A percentile compares a stretch with the other conserved stretches of the same genome.
These are phyloP conservation scores for Isatis tinctoria DNA, from an alignment of 345 rosid genomes.

Conservation along the genomic window DNA sequence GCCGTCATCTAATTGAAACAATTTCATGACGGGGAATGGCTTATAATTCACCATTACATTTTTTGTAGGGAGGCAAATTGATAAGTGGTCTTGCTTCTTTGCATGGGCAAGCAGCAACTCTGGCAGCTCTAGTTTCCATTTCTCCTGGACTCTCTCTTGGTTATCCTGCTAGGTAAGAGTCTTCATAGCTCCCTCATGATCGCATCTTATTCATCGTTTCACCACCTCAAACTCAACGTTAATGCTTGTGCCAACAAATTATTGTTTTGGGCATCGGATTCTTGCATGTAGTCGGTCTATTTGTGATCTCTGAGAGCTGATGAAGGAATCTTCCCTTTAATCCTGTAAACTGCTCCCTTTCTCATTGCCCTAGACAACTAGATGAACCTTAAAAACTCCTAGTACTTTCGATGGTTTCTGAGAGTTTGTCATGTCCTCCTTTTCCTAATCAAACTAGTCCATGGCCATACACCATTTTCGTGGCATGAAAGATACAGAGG, in stretches of 20 bases:
- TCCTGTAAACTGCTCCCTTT: constrained; percentile 6
- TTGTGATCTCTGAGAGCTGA: not conserved
- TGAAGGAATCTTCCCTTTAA: not conserved
- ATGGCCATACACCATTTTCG: not conserved
- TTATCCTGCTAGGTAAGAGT: constrained; percentile 76
- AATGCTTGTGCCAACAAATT: not conserved
- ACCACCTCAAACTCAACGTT: not conserved
- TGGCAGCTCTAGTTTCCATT: constrained; percentile 82
- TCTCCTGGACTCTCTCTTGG: constrained; percentile 92
- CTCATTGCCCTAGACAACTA: constrained; percentile 4
- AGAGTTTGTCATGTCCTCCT: constrained; percentile 15
- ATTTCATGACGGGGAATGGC: not conserved
- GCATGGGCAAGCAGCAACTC: constrained; percentile 88
- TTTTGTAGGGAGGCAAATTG: constrained; percentile 63
- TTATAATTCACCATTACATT: constrained; percentile 3
- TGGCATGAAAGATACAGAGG: not conserved
- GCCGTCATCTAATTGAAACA: constrained; percentile 1
- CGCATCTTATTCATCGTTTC: constrained; percentile 8
- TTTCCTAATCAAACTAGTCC: constrained; percentile 2
- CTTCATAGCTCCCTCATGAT: constrained; percentile 5
- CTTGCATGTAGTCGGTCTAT: not conserved
- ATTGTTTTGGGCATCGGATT: constrained; percentile 9
- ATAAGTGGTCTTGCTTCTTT: constrained; percentile 69
- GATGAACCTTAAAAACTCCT: constrained; percentile 12
- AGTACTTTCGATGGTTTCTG: constrained; percentile 16